phyloP scores from a whole-genome alignment of 75 land plant genomes.

The Selaginella tamariscina region DNA sequence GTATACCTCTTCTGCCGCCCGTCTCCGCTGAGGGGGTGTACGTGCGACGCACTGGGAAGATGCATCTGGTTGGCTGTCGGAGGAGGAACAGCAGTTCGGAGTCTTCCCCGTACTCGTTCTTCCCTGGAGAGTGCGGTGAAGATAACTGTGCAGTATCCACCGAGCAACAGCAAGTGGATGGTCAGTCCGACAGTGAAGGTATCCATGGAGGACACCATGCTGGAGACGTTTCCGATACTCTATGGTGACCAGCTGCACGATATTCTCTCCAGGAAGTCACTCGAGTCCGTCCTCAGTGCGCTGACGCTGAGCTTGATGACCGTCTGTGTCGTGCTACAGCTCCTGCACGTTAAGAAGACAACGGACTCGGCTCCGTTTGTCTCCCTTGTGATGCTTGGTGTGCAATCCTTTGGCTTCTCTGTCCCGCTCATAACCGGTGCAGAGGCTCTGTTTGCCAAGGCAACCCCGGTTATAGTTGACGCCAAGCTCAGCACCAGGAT shows the following conservation, averaged over 20 bases:
- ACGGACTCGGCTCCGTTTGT: constrained; percentile 38
- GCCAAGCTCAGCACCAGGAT: constrained; percentile 23
- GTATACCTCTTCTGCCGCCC: constrained; percentile 20
- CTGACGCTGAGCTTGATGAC: constrained; percentile 40
- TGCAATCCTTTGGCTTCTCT: constrained; percentile 55
- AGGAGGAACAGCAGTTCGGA: too few relatives aligned
- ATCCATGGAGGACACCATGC: constrained; percentile 37
- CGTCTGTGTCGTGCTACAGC: constrained; percentile 40
- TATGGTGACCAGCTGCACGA: constrained; percentile 47
- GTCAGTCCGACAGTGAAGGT: constrained; percentile 40
- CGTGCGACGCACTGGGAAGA: constrained; percentile 38
- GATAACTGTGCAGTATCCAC: constrained; percentile 60
- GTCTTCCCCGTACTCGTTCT: too few relatives aligned
- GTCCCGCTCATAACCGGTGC: constrained; percentile 59
- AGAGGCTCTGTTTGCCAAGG: constrained; percentile 42
- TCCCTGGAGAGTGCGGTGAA: too few relatives aligned
- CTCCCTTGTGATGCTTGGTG: constrained; percentile 55
- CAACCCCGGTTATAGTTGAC: constrained; percentile 14
- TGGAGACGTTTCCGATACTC: constrained; percentile 47
- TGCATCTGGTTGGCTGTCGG: constrained; percentile 55
- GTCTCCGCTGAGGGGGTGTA: constrained; percentile 56
- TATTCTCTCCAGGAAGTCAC: constrained; percentile 39
- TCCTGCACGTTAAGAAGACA: constrained; percentile 32
- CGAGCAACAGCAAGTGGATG: constrained; percentile 48
- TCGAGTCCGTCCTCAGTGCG: constrained; percentile 41